Conservation (phyloP, 129 eudicot species). For the Lactuca saligna region DNA sequence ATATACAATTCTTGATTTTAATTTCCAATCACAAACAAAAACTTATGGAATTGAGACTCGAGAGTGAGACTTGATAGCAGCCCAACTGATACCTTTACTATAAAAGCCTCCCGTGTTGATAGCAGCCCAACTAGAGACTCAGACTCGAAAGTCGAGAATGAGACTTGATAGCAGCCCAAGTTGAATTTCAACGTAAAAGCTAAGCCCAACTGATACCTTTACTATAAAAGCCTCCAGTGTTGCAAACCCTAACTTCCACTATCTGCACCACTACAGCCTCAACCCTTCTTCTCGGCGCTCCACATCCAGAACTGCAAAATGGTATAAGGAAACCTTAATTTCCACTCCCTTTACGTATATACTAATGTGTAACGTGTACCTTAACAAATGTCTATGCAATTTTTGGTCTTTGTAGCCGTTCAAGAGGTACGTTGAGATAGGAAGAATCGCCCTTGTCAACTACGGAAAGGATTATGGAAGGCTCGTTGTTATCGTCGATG, state of each 20-base stretch:
- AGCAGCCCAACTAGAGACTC: too few species aligned
- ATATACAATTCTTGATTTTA: too few species aligned
- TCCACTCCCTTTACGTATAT: not conserved
- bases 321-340: conserved; percentile 25
- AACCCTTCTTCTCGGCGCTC: conserved; percentile 24
- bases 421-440: conserved; percentile 91
- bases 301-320: conserved; percentile 15
- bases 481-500: conserved; percentile 89
- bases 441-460: conserved; percentile 81
- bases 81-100: too few species aligned
- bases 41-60: too few species aligned
- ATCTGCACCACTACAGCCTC: conserved; percentile 18
- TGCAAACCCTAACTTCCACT: conserved; percentile 26
- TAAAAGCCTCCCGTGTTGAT: too few species aligned
- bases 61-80: not conserved
- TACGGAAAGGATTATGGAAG: conserved; percentile 79
- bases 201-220: not conserved
- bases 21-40: not conserved
- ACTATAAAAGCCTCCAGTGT: conserved; percentile 12
- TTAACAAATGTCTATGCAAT: not conserved
- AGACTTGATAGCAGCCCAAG: not conserved
- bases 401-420: conserved; percentile 58
- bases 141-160: too few species aligned
- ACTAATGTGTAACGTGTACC: not conserved
- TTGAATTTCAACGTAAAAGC: not conserved